Evolutionary conservation across 1,284 basidiomycete species (phyloP).

Genomic region (Leccinum fallax): DNA sequence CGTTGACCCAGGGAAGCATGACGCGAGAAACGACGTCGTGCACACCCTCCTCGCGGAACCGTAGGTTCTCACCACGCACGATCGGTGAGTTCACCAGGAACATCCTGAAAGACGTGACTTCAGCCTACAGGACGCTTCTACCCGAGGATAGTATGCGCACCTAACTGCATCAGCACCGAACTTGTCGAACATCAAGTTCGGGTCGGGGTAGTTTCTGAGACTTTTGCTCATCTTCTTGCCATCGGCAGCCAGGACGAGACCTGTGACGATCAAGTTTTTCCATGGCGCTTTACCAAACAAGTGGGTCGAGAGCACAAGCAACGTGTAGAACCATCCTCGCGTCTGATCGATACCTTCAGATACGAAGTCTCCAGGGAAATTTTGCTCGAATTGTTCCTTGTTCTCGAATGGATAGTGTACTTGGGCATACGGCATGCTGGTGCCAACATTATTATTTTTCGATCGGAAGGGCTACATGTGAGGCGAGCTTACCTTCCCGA

Average conservation of each 20-base stretch:
- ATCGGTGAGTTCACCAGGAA: constrained; percentile 99
- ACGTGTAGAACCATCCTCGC: constrained; percentile 99
- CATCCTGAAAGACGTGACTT: constrained; percentile 57
- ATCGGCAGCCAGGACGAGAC: constrained; percentile 94
- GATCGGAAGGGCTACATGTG: neutral
- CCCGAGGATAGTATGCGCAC: constrained; percentile 39
- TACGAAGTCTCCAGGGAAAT: constrained; percentile 97
- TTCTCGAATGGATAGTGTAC: constrained; percentile 99
- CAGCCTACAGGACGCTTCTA: neutral
- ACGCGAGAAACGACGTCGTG: constrained; percentile 95
- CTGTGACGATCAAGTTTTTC: constrained; percentile 98
- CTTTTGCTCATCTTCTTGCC: constrained; percentile 99
- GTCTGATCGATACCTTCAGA: constrained; percentile 97
- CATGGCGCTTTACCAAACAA: constrained; percentile 94
- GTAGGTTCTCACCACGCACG: constrained; percentile 95
- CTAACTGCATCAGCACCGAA: constrained; percentile 97
- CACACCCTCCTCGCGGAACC: constrained; percentile 98
- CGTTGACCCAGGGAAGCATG: constrained; percentile 98
- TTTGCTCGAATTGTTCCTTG: constrained; percentile 81
- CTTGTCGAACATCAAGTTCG: constrained; percentile 85
- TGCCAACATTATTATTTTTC: constrained; percentile 8
- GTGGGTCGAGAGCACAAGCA: constrained; percentile 94
- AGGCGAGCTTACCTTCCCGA: constrained; percentile 78
- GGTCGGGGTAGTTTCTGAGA: constrained; percentile 98
- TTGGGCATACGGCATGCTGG: constrained; percentile 98